phyloP scores from a whole-genome alignment of 768 basidiomycete species.

The Tulasnella calospora region DNA sequence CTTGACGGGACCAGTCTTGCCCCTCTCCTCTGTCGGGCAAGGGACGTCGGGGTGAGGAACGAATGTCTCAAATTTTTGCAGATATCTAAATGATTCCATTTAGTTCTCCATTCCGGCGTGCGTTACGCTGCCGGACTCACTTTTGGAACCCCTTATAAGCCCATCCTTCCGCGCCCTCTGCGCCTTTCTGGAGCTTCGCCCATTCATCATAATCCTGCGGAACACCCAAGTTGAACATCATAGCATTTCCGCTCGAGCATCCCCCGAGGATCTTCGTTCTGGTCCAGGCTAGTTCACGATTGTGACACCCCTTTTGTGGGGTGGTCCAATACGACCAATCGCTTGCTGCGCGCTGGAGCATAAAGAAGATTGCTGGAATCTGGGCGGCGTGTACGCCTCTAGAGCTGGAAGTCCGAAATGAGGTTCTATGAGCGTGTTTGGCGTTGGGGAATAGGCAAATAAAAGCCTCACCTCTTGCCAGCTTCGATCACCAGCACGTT shows the following conservation, averaged over 20 bases:
- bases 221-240: slow-evolving; percentile 37
- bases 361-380: slow-evolving; percentile 1
- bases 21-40: slow-evolving; percentile 19
- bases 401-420: background rate
- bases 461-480: slow-evolving; percentile 26
- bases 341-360: background rate
- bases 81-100: slow-evolving; percentile 17
- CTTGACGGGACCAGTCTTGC: slow-evolving; percentile 19
- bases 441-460: background rate
- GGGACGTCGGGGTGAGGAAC: slow-evolving; percentile 25
- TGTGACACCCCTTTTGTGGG: background rate
- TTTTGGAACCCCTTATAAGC: slow-evolving; percentile 17
- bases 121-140: slow-evolving; percentile 8
- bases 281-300: slow-evolving; percentile 42
- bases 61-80: slow-evolving; percentile 28
- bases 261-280: slow-evolving; percentile 65
- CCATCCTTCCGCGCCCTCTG: slow-evolving; percentile 27
- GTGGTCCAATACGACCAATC: slow-evolving; percentile 24
- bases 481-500: slow-evolving; percentile 36
- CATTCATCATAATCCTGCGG: slow-evolving; percentile 31
- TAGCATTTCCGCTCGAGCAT: slow-evolving; percentile 65
- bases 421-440: background rate
- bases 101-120: background rate
- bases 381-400: background rate
- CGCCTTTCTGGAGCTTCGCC: slow-evolving; percentile 21